Evolutionary conservation across 2,329 filamentous ascomycete species (phyloP), one percentile per base, ranked within the genome.

Genomic region (Colletotrichum magnum): DNA sequence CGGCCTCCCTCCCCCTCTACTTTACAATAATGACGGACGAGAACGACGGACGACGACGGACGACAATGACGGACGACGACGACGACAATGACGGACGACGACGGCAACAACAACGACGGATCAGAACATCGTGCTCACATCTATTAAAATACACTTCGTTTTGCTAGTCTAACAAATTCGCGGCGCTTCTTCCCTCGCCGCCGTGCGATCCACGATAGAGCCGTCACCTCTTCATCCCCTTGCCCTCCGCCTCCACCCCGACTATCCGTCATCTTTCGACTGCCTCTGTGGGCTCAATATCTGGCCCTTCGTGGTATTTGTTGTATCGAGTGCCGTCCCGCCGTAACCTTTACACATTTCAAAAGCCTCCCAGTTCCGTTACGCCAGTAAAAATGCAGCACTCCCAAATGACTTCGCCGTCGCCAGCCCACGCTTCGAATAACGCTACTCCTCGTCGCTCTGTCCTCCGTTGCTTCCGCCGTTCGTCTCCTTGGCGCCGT

Each of bases 391-490:
- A 64, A 60, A 56, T 66, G 62, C 62, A 69, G 43, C 54, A 66
- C 28, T 59, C 48, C 56, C 56, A 36, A 53, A 10, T 65, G 50
- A 48, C 50, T 32, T 59, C 18, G 51, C 48, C 36, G 66, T 68
- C 59, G 52, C 48, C 18, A n/a, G 41, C 61, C 24, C 41, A 36
- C 32, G 32, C 32, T 36, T 60, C 64, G 54, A 57, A 39, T 50
- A 60, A 24, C 39, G 53, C 69, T 78, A 86, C 58, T 89, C 87
- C 69, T 88, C 85, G 71, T 89, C 87, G 75, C 87, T 89, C 74
- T 85, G 84, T 61, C 79, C 77, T 6, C 79, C 76, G 58, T 80
- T 79, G 71, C 79, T 82, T 24, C 75, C 77, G 9, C 73, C 74
- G 24, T 74, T 76, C 21, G 72, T 39, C 62, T 71, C 70, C 24